Evolutionary conservation across 331 rosid species (phyloP).

Genomic region (Spiraea crenata): DNA sequence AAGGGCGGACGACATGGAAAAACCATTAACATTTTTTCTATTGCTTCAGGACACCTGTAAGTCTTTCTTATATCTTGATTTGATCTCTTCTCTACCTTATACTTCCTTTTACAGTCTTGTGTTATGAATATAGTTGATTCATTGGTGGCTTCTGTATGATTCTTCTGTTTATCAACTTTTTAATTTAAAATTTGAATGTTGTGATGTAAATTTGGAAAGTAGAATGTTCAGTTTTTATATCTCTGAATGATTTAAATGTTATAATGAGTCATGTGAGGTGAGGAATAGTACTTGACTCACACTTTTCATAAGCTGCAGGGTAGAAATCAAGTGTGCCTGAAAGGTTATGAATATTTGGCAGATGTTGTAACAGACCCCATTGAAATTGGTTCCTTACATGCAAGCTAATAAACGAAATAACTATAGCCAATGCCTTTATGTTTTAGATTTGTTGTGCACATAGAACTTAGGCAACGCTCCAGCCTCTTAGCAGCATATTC

Average conservation of each 20-base stretch:
- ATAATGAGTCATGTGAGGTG: background rate
- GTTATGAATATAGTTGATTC: background rate
- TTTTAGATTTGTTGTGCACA: too few species aligned
- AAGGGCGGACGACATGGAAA: conserved; percentile 72
- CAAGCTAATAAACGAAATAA: too few species aligned
- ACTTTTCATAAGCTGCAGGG: background rate
- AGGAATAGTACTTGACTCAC: background rate
- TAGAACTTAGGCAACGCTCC: background rate
- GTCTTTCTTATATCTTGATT: conserved; percentile 30
- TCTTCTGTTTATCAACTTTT: background rate
- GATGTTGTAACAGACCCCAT: background rate
- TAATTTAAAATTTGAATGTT: background rate
- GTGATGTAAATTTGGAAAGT: background rate
- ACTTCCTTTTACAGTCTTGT: background rate
- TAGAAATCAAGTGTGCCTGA: background rate
- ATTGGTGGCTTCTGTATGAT: background rate
- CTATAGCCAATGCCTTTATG: too few species aligned
- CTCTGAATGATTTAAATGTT: background rate
- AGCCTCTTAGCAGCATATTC: background rate
- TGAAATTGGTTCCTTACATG: too few species aligned
- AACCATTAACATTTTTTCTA: conserved; percentile 86
- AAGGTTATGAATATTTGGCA: background rate
- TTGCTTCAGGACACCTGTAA: conserved; percentile 98
- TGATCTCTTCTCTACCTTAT: background rate
- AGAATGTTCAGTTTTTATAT: background rate